A percentile compares a stretch with the other conserved stretches of the same genome.
These are phyloP conservation scores for Sclerotinia borealis DNA, from an alignment of 2,329 filamentous ascomycete genomes.

Conservation along the genomic window DNA sequence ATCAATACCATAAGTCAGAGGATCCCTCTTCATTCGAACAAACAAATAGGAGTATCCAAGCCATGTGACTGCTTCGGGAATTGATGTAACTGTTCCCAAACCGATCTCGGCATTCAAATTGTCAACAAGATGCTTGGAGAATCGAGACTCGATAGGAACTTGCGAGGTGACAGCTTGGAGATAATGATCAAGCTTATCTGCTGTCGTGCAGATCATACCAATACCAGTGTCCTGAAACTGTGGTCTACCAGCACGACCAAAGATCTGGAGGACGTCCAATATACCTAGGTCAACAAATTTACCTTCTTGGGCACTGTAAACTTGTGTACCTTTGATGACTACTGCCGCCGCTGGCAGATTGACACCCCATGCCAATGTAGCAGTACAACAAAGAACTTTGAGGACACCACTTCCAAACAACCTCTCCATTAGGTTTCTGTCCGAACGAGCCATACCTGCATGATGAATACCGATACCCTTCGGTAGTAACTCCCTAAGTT, in stretches of 20 bases:
- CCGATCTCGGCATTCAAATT: slow-evolving; percentile 95
- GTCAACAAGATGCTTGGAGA: slow-evolving; percentile 88
- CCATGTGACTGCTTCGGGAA: slow-evolving; percentile 92
- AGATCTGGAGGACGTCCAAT: slow-evolving; percentile 94
- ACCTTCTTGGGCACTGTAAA: slow-evolving; percentile 93
- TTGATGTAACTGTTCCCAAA: slow-evolving; percentile 88
- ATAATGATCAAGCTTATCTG: slow-evolving; percentile 90
- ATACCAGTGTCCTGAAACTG: slow-evolving; percentile 98
- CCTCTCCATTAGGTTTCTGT: slow-evolving; percentile 91
- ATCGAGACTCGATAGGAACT: slow-evolving; percentile 94
- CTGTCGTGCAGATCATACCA: slow-evolving; percentile 94
- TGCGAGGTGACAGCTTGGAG: slow-evolving; percentile 90
- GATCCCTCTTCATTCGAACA: slow-evolving; percentile 91
- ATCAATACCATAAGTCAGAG: slow-evolving; percentile 88
- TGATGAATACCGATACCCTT: slow-evolving; percentile 95
- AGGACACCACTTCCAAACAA: slow-evolving; percentile 89
- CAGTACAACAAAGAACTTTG: slow-evolving; percentile 96
- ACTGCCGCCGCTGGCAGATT: slow-evolving; percentile 96
- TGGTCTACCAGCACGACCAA: slow-evolving; percentile 93
- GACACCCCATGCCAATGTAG: slow-evolving; percentile 96
- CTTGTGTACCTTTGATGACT: slow-evolving; percentile 66
- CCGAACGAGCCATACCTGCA: slow-evolving; percentile 90
- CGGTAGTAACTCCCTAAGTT: slow-evolving; percentile 80
- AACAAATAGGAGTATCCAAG: slow-evolving; percentile 97
- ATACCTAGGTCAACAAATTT: slow-evolving; percentile 97